Percentiles rank a stretch among this genome's conserved stretches.
These are phyloP conservation scores for Suillus hirtellus DNA, from an alignment of 768 basidiomycete genomes.

Conservation along the genomic window DNA sequence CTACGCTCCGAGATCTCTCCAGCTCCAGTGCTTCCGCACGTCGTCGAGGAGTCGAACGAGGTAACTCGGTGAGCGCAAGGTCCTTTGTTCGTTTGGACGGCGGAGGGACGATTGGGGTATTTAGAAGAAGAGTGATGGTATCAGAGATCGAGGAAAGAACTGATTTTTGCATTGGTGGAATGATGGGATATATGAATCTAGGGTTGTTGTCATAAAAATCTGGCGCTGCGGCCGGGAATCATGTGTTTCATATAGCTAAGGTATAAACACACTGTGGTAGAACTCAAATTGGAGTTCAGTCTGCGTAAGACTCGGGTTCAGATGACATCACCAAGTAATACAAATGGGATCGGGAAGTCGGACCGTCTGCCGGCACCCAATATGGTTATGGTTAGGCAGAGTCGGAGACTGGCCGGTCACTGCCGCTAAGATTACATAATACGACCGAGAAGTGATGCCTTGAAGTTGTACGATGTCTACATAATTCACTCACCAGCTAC, in stretches of 20 bases:
- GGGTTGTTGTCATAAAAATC: background rate
- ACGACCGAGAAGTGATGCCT: too few species aligned
- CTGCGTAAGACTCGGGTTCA: background rate
- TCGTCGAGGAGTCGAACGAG: conserved; percentile 4
- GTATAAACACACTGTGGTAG: background rate
- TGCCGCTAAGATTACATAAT: too few species aligned
- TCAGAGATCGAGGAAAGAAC: conserved; percentile 20
- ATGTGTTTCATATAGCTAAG: background rate
- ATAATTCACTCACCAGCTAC: conserved; percentile 21
- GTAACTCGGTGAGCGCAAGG: conserved; percentile 24
- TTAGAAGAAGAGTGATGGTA: conserved; percentile 21
- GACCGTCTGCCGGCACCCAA: too few species aligned
- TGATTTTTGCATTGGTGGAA: conserved; percentile 5
- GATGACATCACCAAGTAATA: background rate
- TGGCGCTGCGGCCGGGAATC: too few species aligned
- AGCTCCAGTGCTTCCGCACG: conserved; percentile 1
- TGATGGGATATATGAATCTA: background rate
- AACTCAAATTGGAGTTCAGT: background rate
- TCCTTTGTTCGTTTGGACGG: conserved; percentile 2
- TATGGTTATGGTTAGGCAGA: too few species aligned
- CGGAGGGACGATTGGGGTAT: conserved; percentile 24
- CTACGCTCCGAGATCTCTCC: conserved; percentile 4
- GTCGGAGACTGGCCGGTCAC: too few species aligned
- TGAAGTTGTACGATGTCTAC: background rate
- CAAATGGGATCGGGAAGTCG: too few species aligned